These are phyloP conservation scores for Solanum peruvianum DNA, from an alignment of 257 asterid species.

Conservation along the genomic window DNA sequence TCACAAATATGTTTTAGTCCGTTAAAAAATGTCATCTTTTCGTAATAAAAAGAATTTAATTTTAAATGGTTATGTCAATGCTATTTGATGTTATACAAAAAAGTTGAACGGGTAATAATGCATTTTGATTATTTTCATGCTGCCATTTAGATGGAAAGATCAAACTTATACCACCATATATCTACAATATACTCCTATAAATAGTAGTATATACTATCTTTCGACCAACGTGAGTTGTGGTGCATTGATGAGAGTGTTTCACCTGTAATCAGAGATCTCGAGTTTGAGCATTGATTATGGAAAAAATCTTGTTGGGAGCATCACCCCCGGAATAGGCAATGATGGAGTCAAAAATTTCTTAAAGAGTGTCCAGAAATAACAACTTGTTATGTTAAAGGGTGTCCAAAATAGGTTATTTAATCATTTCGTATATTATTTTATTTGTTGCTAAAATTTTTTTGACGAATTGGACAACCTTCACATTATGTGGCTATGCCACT, in stretches of 20 bases:
- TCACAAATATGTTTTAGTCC: rapidly evolving
- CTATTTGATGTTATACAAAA: not conserved
- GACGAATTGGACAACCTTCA: not conserved
- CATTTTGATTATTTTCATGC: slow-evolving; percentile 10
- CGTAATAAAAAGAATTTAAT: too few relatives aligned
- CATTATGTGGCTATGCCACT: not conserved
- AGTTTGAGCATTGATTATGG: not conserved
- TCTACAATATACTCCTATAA: slow-evolving; percentile 48
- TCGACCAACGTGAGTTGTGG: too few relatives aligned
- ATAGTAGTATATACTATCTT: not conserved
- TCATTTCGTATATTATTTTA: too few relatives aligned
- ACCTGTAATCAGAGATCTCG: too few relatives aligned
- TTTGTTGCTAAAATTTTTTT: too few relatives aligned
- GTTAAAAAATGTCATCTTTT: not conserved
- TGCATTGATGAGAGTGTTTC: rapidly evolving
- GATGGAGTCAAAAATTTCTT: too few relatives aligned
- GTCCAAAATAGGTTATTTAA: too few relatives aligned
- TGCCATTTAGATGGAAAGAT: slow-evolving; percentile 55
- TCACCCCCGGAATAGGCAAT: not conserved
- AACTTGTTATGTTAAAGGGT: too few relatives aligned
- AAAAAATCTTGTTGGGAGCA: not conserved
- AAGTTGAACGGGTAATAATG: too few relatives aligned
- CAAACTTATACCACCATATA: slow-evolving; percentile 56
- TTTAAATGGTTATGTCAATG: not conserved
- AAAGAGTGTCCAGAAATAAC: too few relatives aligned